These are phyloP conservation scores for Arabidopsis arenosa DNA, from an alignment of 345 rosid genomes.

Conservation along the genomic window DNA sequence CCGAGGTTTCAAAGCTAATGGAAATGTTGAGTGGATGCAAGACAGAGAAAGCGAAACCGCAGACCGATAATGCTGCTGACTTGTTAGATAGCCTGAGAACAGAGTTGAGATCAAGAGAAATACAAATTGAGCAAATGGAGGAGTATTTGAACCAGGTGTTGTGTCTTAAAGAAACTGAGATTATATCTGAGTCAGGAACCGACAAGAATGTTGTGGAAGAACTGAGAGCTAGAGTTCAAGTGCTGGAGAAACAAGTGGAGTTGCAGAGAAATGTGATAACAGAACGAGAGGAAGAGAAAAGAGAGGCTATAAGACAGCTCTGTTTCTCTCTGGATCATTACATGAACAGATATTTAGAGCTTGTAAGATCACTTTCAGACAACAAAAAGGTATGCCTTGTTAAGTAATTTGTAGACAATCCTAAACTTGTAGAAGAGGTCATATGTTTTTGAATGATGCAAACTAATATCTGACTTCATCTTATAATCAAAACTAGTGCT, in stretches of 20 bases:
- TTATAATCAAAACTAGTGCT: background rate
- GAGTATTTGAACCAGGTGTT: constrained; percentile 51
- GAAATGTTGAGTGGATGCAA: constrained; percentile 54
- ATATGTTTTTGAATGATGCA: constrained; percentile 10
- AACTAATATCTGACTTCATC: constrained; percentile 1
- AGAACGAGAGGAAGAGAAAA: constrained; percentile 75
- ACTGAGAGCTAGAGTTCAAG: constrained; percentile 50
- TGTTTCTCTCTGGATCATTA: constrained; percentile 85
- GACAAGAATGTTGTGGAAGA: constrained; percentile 46
- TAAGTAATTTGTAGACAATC: background rate
- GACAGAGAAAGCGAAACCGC: constrained; percentile 59
- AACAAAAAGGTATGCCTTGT: constrained; percentile 23
- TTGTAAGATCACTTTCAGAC: constrained; percentile 55
- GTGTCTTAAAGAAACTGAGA: constrained; percentile 43
- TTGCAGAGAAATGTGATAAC: constrained; percentile 53
- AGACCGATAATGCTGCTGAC: constrained; percentile 45
- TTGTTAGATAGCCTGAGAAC: constrained; percentile 56
- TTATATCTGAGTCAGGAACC: constrained; percentile 45
- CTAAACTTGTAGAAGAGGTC: background rate
- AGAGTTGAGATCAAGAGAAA: constrained; percentile 52
- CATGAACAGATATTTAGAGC: constrained; percentile 61
- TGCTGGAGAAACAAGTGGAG: constrained; percentile 65
- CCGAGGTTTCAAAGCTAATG: constrained; percentile 46
- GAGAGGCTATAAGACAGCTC: constrained; percentile 84
- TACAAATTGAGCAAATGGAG: constrained; percentile 59